Evolutionary conservation across 108 stramenopile genomes (phyloP).

Genomic region (Parietichytrium sp.): DNA sequence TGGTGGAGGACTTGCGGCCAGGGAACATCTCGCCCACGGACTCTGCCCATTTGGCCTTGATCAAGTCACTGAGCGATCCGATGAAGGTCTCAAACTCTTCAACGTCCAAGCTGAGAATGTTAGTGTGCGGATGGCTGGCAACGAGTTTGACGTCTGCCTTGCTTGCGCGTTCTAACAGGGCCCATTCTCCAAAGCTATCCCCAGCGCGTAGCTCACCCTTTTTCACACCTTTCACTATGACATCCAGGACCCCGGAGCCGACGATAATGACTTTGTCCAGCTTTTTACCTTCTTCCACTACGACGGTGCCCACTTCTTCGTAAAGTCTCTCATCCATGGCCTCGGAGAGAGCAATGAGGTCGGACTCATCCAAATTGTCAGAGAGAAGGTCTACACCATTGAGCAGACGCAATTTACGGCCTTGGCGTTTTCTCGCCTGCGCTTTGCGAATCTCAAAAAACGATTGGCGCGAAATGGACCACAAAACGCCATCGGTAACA

Average conservation of each 20-base stretch:
- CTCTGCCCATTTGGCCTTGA: constrained; percentile 30
- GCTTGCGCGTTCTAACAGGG: neutral
- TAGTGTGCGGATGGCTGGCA: neutral
- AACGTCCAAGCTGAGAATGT: constrained; percentile 1
- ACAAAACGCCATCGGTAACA: constrained; percentile 23
- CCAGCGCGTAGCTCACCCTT: neutral
- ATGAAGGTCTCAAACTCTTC: constrained; percentile 32
- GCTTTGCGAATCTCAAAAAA: constrained; percentile 38
- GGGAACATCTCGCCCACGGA: neutral
- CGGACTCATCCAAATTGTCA: neutral
- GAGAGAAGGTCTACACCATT: constrained; percentile 15
- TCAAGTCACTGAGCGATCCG: neutral
- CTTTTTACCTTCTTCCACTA: neutral
- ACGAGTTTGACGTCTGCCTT: constrained; percentile 25
- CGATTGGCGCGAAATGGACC: constrained; percentile 12
- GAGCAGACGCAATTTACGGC: neutral
- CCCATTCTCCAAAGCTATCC: constrained; percentile 20
- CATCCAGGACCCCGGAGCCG: neutral
- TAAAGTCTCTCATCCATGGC: constrained; percentile 25
- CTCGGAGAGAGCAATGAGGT: neutral
- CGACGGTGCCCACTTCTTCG: neutral
- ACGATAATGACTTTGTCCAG: constrained; percentile 25
- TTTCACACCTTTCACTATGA: neutral
- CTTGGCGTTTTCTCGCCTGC: constrained; percentile 25
- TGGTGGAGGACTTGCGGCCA: neutral